Base-by-base conservation (phyloP, 805 yeast genomes). In the Lipomyces chichibuensis region DNA sequence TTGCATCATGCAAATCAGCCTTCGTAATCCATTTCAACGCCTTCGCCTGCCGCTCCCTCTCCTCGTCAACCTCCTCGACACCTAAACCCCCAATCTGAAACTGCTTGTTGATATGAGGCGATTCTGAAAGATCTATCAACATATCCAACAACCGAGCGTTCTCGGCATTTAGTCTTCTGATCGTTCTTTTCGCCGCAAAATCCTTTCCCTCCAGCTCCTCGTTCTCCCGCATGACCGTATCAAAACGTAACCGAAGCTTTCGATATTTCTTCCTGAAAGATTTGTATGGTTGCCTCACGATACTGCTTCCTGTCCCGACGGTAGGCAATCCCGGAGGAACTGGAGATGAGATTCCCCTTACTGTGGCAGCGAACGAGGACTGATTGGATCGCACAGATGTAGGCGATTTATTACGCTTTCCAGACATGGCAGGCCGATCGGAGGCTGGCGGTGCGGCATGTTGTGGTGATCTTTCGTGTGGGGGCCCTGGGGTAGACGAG, bases 231-330 rank as follows among this genome's bases (percentile, higher is more conserved):
- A 65, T 63, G 25, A 57, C 69, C 11, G 62, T 37, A 32, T 65
- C 72, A 43, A 69, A 70, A 32, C 53, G 60, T 25, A 64, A 46
- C 14, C 66, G 62, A 55, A 70, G 52, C 43, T 70, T 70, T 9
- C 70, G 62, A 52, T 70, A 70, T 53, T 70, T 70, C 29, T 70
- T 70, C 33, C 73, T 62, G 61, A 63, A 70, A 6, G 71, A 66
- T 46, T 66, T 66, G 60, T 66, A 70, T 6, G 71, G 73, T 23
- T 57, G 56, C 23, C 69, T 64, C 25, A 62, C 51, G 11, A 55
- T 9, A 23, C 59, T 17, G n/a, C n/a, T 23, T 8, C 55, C 23
- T 32, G 67, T 27, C 3, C 29, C 53, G 23, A 59, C 54, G 27
- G 49, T 43, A 8, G 49, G 32, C 7, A 43, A 43, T 17, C 49